Conservation (phyloP, 2,329 filamentous ascomycete species). For the Madurella mycetomatis region DNA sequence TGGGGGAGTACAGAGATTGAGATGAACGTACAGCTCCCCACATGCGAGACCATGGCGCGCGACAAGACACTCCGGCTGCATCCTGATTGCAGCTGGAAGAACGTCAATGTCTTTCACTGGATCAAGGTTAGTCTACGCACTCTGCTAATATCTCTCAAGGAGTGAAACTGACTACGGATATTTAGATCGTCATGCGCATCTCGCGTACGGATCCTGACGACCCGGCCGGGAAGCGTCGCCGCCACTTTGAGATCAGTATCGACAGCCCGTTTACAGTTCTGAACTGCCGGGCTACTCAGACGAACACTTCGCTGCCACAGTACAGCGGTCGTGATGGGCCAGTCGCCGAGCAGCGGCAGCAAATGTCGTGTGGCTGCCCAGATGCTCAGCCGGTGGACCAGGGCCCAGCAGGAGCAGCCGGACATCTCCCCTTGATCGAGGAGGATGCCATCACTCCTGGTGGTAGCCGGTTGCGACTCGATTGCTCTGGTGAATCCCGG, state of each 20-base stretch:
- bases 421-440: slow-evolving; percentile 42
- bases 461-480: slow-evolving; percentile 16
- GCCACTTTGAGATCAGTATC: slow-evolving; percentile 94
- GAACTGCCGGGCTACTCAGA: slow-evolving; percentile 87
- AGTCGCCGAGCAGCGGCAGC: slow-evolving; percentile 44
- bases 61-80: slow-evolving; percentile 64
- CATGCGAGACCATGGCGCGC: slow-evolving; percentile 78
- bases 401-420: slow-evolving; percentile 62
- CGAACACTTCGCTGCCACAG: slow-evolving; percentile 79
- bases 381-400: slow-evolving; percentile 50
- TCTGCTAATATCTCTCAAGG: background rate
- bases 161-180: background rate
- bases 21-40: slow-evolving; percentile 87
- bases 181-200: slow-evolving; percentile 83
- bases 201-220: slow-evolving; percentile 78
- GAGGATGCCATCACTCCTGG: slow-evolving; percentile 18
- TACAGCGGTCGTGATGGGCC: slow-evolving; percentile 55
- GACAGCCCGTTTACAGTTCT: slow-evolving; percentile 93
- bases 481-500: slow-evolving; percentile 25
- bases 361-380: slow-evolving; percentile 51
- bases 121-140: slow-evolving; percentile 65
- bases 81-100: slow-evolving; percentile 89
- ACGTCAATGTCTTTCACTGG: slow-evolving; percentile 93
- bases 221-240: slow-evolving; percentile 64
- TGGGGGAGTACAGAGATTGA: slow-evolving; percentile 91